Conservation (phyloP, 2,329 filamentous ascomycete species). For the Ophiocordyceps robertsii region DNA sequence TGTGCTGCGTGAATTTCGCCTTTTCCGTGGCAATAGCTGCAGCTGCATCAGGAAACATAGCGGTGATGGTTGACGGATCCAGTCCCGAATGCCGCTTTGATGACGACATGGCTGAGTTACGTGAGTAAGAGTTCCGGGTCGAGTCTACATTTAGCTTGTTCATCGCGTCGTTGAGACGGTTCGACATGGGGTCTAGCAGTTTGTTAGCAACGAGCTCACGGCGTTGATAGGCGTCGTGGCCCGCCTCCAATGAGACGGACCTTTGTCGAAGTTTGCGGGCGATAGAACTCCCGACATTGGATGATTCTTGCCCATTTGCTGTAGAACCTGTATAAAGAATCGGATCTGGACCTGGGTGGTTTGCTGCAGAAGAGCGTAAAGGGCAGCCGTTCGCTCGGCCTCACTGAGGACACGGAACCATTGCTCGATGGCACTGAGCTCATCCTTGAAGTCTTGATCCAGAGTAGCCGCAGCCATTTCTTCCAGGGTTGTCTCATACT, state of each 20-base stretch:
- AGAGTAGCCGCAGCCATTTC: constrained; percentile 98
- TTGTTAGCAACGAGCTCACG: constrained; percentile 5
- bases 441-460: constrained; percentile 99
- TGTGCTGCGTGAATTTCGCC: constrained; percentile 92
- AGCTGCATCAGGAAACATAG: constrained; percentile 97
- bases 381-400: constrained; percentile 84
- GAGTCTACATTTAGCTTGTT: constrained; percentile 82
- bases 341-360: constrained; percentile 97
- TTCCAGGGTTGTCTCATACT: constrained; percentile 96
- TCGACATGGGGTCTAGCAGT: constrained; percentile 80
- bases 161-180: constrained; percentile 91
- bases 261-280: constrained; percentile 93
- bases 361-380: constrained; percentile 93
- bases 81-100: constrained; percentile 91
- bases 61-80: constrained; percentile 85
- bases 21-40: constrained; percentile 98
- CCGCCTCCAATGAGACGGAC: constrained; percentile 29
- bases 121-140: constrained; percentile 72
- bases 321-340: constrained; percentile 96
- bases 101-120: constrained; percentile 58
- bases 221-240: background rate
- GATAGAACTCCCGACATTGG: constrained; percentile 94
- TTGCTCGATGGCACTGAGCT: constrained; percentile 96
- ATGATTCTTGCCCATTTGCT: constrained; percentile 98
- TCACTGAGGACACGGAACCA: constrained; percentile 98